These are phyloP conservation scores for Fusarium tricinctum DNA, from an alignment of 2,329 filamentous ascomycete species.

Conservation along the genomic window DNA sequence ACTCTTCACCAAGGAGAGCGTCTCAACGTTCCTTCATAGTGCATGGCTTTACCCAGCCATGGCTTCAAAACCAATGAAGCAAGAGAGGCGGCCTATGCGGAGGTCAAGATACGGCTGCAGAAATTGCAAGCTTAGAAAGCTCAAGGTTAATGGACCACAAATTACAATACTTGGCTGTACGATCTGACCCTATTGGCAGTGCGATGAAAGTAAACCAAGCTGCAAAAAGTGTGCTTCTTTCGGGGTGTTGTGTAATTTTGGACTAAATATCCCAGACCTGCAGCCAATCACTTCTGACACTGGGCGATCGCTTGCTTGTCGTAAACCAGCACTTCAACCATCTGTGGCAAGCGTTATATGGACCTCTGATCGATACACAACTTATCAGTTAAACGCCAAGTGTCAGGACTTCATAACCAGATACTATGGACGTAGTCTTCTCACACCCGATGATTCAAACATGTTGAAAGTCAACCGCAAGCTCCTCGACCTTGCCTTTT, in stretches of 20 bases:
- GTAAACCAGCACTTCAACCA: slow-evolving; percentile 41
- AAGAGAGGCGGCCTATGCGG: slow-evolving; percentile 14
- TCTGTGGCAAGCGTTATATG: slow-evolving; percentile 53
- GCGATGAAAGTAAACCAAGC: slow-evolving; percentile 61
- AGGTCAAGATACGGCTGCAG: slow-evolving; percentile 63
- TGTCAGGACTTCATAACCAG: slow-evolving; percentile 60
- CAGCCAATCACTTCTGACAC: slow-evolving; percentile 52
- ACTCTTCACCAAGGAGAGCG: background rate
- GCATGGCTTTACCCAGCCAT: background rate
- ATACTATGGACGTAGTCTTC: slow-evolving; percentile 57
- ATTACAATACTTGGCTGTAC: background rate
- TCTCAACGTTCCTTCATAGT: background rate
- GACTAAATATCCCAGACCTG: slow-evolving; percentile 54
- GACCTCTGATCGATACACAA: slow-evolving; percentile 51
- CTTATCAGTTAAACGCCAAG: slow-evolving; percentile 55
- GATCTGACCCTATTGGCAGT: slow-evolving; percentile 51
- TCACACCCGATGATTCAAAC: slow-evolving; percentile 55
- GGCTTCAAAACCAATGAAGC: background rate
- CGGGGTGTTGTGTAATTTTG: slow-evolving; percentile 62
- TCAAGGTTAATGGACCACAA: slow-evolving; percentile 56
- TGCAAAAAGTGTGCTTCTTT: slow-evolving; percentile 60
- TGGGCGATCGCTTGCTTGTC: slow-evolving; percentile 23
- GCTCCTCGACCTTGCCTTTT: slow-evolving; percentile 57
- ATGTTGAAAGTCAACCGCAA: slow-evolving; percentile 56
- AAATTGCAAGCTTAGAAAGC: slow-evolving; percentile 65